Base-by-base conservation (phyloP, 805 yeast genomes). In the Teunomyces barrocoloradensis region DNA sequence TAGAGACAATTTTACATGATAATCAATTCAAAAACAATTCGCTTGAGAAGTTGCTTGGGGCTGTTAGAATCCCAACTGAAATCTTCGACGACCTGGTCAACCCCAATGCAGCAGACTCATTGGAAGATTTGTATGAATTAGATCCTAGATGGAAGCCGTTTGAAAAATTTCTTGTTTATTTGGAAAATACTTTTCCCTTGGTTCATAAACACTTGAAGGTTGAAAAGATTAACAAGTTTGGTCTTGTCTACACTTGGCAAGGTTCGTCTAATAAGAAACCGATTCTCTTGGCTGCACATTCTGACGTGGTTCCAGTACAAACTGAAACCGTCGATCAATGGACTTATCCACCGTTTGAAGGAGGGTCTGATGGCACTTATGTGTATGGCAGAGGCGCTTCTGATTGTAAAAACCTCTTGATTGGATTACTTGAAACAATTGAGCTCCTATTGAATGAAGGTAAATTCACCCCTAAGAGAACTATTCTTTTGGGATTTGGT, bases 401-500 rank as follows among this genome's bases (percentile, higher is more conserved):
- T 25, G 75, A 69, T 51, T 69, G 74, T 48, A 78, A 78, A 52
- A 68, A 72, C 53, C 60, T 74, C 25, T 59, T 78, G 44, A 60
- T 74, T 37, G 80, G 74, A 55, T 51, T 76, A 11, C 54, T 72
- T 45, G 75, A 73, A 42, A 51, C 70, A 1, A 49, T 67, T n/a
- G 75, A 70, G 44, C 52, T 66, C 9, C 53, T 70, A 12, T 57
- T 69, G 42, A 41, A 53, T 6, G 71, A 65, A 41, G 58, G 52
- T 2, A 40, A 52, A 28, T 77, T 77, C 53, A 43, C 54, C 13
- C 81, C 81, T 2, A 53, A 61, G 45, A 63, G 81, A 55, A 74
- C 79, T 0, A 61, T 77, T 10, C 55, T 77, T 7, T 58, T 74
- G n/a, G 74, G 73, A 0, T 76, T 76, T 54, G 81, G 81, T 1